Base-by-base conservation (phyloP, 2,329 filamentous ascomycete species). In the Beauveria asiatica region DNA sequence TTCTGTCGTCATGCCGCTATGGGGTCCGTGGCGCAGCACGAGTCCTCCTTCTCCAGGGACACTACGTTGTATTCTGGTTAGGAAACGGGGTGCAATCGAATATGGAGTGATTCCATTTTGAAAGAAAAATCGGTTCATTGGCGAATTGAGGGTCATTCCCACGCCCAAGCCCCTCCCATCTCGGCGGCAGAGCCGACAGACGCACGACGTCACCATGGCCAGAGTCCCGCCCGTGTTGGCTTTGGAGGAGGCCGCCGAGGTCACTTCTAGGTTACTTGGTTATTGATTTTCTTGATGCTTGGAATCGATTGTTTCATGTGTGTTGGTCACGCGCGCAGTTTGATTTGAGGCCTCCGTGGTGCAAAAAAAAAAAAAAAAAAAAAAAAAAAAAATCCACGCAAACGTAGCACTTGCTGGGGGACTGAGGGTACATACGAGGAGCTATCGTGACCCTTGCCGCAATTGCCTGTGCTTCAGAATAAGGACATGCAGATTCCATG, bases 231-330 rank as follows among this genome's bases (percentile, higher is more conserved):
- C 33, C 39, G 37, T 45, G 48, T 51, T 50, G 45, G 30, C 30
- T 13, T 48, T 9, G 9, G 23, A 3, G 45, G 56, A 59, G 56
- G 56, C 56, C 56, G 56, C 56, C 55, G 30, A 51, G 39, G 33
- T 21, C 8, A 25, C 23, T 16, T n/a, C 6, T 13, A n/a, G 23
- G n/a, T 25, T 19, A 7, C 6, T 13, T 23, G 23, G n/a, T 25
- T 19, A 7, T 17, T 60, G 45, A 19, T 25, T 51, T 53, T 54
- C 10, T 37, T 19, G 23, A 4, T 3, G 17, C 42, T 54, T 37
- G 33, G 11, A 16, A 3, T 16, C 5, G 11, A 37, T 53, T 23
- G 41, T 45, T 52, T 37, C 42, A 46, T 48, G 13, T 30, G 9
- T 30, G 3, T 11, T 41, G 53, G 55, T 44, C 55, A 57, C 46